Conservation (phyloP, 768 basidiomycete species). For the Phlebiopsis gigantea region DNA sequence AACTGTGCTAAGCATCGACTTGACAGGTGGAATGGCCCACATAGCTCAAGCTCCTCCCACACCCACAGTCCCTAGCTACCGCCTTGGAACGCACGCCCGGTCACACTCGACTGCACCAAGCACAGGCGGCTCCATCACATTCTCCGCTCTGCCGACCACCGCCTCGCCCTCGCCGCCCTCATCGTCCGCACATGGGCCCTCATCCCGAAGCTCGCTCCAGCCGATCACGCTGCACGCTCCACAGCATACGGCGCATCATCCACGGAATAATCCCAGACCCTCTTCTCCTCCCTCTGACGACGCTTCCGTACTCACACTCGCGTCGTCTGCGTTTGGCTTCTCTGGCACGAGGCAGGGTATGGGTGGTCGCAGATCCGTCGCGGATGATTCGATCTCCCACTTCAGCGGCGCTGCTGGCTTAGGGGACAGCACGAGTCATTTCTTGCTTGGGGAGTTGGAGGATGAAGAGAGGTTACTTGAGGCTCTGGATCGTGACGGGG, state of each 20-base stretch:
- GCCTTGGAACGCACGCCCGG: conserved; percentile 55
- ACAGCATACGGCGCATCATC: conserved; percentile 86
- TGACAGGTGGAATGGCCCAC: conserved; percentile 81
- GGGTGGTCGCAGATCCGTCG: conserved; percentile 31
- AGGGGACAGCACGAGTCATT: conserved; percentile 62
- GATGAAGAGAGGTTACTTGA: conserved; percentile 54
- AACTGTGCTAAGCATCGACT: conserved; percentile 85
- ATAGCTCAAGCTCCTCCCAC: conserved; percentile 81
- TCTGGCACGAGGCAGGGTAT: conserved; percentile 49
- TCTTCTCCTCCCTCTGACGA: conserved; percentile 88
- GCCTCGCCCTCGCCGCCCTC: conserved; percentile 39
- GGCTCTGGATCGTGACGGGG: conserved; percentile 44
- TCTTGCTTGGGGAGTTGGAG: conserved; percentile 44
- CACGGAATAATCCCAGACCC: conserved; percentile 92
- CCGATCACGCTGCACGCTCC: conserved; percentile 66
- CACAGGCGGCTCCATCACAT: conserved; percentile 61
- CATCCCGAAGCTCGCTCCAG: background rate
- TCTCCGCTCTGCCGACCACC: conserved; percentile 55
- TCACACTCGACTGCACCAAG: conserved; percentile 52
- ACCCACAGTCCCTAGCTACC: conserved; percentile 45
- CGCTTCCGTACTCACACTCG: conserved; percentile 88
- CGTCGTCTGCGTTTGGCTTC: conserved; percentile 85
- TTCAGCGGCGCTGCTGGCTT: conserved; percentile 39
- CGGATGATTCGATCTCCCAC: conserved; percentile 61
- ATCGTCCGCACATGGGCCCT: conserved; percentile 20